These are phyloP conservation scores for Lumnitzera racemosa DNA, from an alignment of 345 rosid species.

Conservation along the genomic window DNA sequence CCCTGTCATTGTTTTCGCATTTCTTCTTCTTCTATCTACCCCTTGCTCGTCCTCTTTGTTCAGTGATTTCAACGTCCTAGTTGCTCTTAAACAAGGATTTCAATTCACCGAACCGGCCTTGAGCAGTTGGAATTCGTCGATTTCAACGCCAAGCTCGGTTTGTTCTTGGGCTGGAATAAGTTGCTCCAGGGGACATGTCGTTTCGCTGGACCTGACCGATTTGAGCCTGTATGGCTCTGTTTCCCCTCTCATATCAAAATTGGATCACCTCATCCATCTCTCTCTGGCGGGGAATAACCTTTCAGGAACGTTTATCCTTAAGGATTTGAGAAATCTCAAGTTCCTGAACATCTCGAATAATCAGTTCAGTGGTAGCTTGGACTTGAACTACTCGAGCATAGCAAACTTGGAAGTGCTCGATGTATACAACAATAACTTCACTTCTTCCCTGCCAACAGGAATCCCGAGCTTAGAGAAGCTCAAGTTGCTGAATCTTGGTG, in stretches of 20 bases:
- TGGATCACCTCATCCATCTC: constrained; percentile 39
- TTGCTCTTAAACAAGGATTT: constrained; percentile 42
- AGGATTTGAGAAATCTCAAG: constrained; percentile 32
- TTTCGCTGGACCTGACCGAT: constrained; percentile 47
- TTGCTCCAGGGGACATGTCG: constrained; percentile 40
- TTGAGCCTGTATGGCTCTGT: constrained; percentile 42
- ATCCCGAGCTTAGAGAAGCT: constrained; percentile 35
- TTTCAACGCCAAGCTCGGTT: constrained; percentile 31
- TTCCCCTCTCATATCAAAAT: constrained; percentile 30
- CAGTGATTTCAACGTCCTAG: constrained; percentile 36
- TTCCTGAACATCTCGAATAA: constrained; percentile 72
- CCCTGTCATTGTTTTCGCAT: constrained; percentile 34
- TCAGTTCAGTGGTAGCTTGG: constrained; percentile 48
- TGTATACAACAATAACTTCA: constrained; percentile 77
- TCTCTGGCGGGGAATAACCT: constrained; percentile 59
- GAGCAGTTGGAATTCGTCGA: constrained; percentile 37
- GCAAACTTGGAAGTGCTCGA: constrained; percentile 49
- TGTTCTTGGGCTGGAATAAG: constrained; percentile 55
- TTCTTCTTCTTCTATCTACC: constrained; percentile 18
- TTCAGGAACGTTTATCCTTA: constrained; percentile 35
- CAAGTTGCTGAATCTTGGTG: constrained; percentile 67
- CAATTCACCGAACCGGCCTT: constrained; percentile 38
- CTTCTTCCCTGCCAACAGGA: constrained; percentile 54
- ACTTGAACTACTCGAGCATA: constrained; percentile 42
- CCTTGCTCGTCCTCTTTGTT: constrained; percentile 28